Evolutionary conservation across 768 basidiomycete genomes (phyloP).

Genomic region (Myochromella boudieri): DNA sequence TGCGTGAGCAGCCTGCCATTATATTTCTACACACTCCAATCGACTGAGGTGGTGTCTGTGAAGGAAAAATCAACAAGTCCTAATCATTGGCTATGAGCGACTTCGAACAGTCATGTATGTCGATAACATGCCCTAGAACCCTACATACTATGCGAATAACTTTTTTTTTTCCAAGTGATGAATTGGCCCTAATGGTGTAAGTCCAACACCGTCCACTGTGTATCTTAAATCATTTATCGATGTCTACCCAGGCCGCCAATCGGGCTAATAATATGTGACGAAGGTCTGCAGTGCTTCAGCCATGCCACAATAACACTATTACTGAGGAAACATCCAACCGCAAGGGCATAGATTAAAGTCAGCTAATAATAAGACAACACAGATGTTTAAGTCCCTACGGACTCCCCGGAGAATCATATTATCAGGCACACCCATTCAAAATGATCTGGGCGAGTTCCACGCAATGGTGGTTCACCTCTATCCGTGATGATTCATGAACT

Average conservation of each 20-base stretch:
- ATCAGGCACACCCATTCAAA: slow-evolving; percentile 97
- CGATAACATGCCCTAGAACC: slow-evolving; percentile 7
- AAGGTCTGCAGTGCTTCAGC: slow-evolving; percentile 50
- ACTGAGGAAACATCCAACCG: neutral
- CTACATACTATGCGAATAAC: too few species aligned
- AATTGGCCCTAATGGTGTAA: slow-evolving; percentile 66
- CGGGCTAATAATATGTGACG: slow-evolving; percentile 93
- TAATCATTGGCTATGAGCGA: slow-evolving; percentile 95
- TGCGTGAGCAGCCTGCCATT: slow-evolving; percentile 44
- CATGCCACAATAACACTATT: neutral
- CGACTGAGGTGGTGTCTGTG: neutral
- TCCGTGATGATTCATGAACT: neutral
- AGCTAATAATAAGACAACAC: slow-evolving; percentile 84
- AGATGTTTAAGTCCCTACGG: slow-evolving; percentile 77
- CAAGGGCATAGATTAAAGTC: slow-evolving; percentile 91
- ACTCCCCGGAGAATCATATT: slow-evolving; percentile 83
- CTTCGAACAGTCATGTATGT: slow-evolving; percentile 75
- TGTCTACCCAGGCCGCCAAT: slow-evolving; percentile 69
- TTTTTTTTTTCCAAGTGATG: too few species aligned
- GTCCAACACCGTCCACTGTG: slow-evolving; percentile 16
- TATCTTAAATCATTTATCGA: slow-evolving; percentile 1
- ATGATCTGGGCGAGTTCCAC: slow-evolving; percentile 93
- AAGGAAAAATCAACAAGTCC: slow-evolving; percentile 77
- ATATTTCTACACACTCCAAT: neutral
- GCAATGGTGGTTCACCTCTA: slow-evolving; percentile 69